Conservation (phyloP, 2,329 filamentous ascomycete genomes). For the Tolypocladium endophyticum region DNA sequence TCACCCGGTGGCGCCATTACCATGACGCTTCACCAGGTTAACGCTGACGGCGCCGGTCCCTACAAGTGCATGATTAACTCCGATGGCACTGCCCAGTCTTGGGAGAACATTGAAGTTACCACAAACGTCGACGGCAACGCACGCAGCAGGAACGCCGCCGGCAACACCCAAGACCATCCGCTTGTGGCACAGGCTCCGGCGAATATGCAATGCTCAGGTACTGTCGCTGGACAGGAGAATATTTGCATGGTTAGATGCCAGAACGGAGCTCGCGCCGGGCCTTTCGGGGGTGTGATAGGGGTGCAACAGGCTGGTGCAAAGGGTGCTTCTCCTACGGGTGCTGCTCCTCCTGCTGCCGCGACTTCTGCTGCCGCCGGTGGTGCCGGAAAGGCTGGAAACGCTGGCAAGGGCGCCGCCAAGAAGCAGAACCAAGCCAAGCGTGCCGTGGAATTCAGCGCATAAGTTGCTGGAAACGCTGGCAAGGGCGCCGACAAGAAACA, state of each 20-base stretch:
- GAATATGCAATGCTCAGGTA: slow-evolving; percentile 46
- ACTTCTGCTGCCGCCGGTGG: background rate
- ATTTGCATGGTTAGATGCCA: slow-evolving; percentile 54
- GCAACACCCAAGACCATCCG: slow-evolving; percentile 32
- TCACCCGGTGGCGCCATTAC: slow-evolving; percentile 41
- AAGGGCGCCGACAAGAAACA: no score
- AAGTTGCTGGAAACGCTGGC: no score
- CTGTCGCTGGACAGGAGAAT: slow-evolving; percentile 45
- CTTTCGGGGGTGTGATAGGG: slow-evolving; percentile 46
- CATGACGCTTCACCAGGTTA: slow-evolving; percentile 59
- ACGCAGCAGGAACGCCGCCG: slow-evolving; percentile 29
- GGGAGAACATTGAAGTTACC: slow-evolving; percentile 43
- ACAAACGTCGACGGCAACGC: slow-evolving; percentile 16
- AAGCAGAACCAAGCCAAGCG: slow-evolving; percentile 1
- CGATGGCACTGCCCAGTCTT: slow-evolving; percentile 44
- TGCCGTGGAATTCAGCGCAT: slow-evolving; percentile 8
- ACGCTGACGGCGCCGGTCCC: slow-evolving; percentile 54
- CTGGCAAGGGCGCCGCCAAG: slow-evolving; percentile 1
- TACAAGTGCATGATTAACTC: slow-evolving; percentile 55
- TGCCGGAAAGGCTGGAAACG: background rate
- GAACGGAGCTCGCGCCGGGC: slow-evolving; percentile 49
- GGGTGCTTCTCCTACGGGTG: background rate
- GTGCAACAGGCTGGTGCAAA: slow-evolving; percentile 4
- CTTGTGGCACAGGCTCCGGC: slow-evolving; percentile 48
- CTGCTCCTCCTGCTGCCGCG: background rate